phyloP scores from a whole-genome alignment of 208 protist genomes.

The Endotrypanum monterogeii region DNA sequence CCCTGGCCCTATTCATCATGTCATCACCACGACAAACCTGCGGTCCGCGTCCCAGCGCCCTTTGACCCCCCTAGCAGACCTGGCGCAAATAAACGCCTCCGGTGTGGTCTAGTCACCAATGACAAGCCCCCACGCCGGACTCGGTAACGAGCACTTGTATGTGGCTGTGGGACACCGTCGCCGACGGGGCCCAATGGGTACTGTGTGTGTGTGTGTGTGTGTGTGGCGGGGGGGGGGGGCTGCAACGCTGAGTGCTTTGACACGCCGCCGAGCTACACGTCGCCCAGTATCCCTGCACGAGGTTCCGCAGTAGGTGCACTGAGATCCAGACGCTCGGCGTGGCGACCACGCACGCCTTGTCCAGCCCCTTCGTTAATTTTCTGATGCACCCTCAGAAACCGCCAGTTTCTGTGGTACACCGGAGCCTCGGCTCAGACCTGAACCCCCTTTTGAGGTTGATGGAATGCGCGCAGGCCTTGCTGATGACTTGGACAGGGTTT shows the following conservation, averaged over 20 bases:
- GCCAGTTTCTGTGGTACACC: background rate
- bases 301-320: background rate
- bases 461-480: too few relatives aligned
- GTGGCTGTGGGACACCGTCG: background rate
- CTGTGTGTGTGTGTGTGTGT: too few relatives aligned
- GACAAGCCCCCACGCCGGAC: slow-evolving; percentile 8
- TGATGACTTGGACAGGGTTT: too few relatives aligned
- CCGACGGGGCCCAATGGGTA: background rate
- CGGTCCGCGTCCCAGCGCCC: slow-evolving; percentile 32
- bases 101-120: slow-evolving; percentile 15
- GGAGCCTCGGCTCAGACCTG: slow-evolving; percentile 3
- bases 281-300: too few relatives aligned
- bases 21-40: slow-evolving; percentile 31
- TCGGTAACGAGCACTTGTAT: background rate
- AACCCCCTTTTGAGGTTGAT: too few relatives aligned
- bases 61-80: slow-evolving; percentile 53
- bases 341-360: slow-evolving; percentile 6
- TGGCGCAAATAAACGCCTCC: slow-evolving; percentile 25
- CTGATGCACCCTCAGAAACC: background rate
- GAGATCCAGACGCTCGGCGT: background rate
- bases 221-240: too few relatives aligned
- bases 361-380: slow-evolving; percentile 9
- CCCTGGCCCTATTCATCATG: slow-evolving; percentile 43
- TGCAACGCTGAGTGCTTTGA: too few relatives aligned
- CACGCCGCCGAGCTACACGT: too few relatives aligned